Base-by-base conservation (phyloP, 192 early-diverging fungal species). In the Thoreauomyces humboldtii region DNA sequence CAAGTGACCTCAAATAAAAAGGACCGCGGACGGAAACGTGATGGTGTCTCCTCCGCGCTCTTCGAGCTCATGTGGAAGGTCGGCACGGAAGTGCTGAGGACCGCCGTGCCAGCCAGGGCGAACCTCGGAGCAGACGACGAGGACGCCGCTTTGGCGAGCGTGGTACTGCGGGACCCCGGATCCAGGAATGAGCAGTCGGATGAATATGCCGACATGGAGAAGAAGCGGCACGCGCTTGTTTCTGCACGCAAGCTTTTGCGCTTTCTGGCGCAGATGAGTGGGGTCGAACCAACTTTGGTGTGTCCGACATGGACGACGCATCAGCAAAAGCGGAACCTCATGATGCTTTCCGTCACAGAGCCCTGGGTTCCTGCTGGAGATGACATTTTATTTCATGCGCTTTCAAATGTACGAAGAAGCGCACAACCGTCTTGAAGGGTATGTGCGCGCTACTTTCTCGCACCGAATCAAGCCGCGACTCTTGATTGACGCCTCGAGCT, bases 331-430 rank as follows among this genome's bases (percentile, higher is more conserved):
- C 11, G 11, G n/a, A 14, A n/a, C 41, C 14, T 24, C 4, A 2
- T 46, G 9, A 41, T 41, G 38, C 3, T 46, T 46, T 46, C 19
- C 3, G 25, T n/a, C n/a, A 22, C 24, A 53, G 55, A 36, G 44
- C 31, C 41, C 32, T 31, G 56, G 50, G 21, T 31, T 48, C 9
- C 45, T 59, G 19, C 29, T 53, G 25, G 67, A 69, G 55, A 33
- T 61, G 51, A 52, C 43, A 15, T 50, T 69, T 38, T 69, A 69
- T 33, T 50, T 54, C 48, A 52, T 69, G 36, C 58, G 48, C 4
- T 69, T 62, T 55, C 59, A 59, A 35, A 59, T 69, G 50, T 53
- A 43, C 32, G 48, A 69, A 25, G 46, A 61, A 24, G 59, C 50
- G 2, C 55, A 69, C 24, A 43, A 69, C 28, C 48, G 51, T 0